These are phyloP conservation scores for Pseudevernia furfuracea DNA, from an alignment of 495 filamentous ascomycete species.

Conservation along the genomic window DNA sequence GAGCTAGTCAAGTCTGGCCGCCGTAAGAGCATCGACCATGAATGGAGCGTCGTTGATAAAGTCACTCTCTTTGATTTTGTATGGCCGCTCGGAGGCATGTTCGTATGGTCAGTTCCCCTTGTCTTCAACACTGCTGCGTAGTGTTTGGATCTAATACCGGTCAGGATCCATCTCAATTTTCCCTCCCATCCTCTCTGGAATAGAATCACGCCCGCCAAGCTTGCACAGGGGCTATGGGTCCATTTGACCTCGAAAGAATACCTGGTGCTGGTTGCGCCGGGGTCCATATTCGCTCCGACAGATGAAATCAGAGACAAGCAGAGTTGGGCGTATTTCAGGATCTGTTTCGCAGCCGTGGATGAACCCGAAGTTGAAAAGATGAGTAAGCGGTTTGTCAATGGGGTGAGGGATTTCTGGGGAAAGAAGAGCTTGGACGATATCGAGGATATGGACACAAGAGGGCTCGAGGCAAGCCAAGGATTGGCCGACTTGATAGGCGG, in stretches of 20 bases:
- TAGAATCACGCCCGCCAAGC: conserved; percentile 34
- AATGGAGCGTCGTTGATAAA: conserved; percentile 60
- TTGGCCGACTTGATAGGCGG: conserved; percentile 10
- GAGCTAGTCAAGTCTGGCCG: conserved; percentile 45
- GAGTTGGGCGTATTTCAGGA: conserved; percentile 60
- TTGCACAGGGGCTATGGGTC: conserved; percentile 60
- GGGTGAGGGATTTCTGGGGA: conserved; percentile 65
- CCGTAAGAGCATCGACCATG: conserved; percentile 39
- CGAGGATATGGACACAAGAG: conserved; percentile 31
- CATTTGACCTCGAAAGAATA: conserved; percentile 62
- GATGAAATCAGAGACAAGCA: conserved; percentile 43
- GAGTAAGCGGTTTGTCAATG: conserved; percentile 56
- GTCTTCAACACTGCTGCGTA: not conserved
- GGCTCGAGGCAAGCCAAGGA: not conserved
- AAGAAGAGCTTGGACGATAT: conserved; percentile 59
- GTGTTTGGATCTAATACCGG: not conserved
- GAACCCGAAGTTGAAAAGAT: conserved; percentile 56
- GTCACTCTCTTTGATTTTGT: conserved; percentile 62
- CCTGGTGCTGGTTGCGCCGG: conserved; percentile 57
- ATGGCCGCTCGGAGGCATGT: conserved; percentile 88
- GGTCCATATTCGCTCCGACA: conserved; percentile 62
- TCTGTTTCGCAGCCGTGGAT: conserved; percentile 79
- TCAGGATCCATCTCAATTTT: conserved; percentile 50
- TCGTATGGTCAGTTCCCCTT: conserved; percentile 53
- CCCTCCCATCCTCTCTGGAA: conserved; percentile 61